Evolutionary conservation across 192 early-diverging fungal genomes (phyloP), one percentile per base, ranked within the genome.

Genomic region (Jimgerdemannia lactiflua): DNA sequence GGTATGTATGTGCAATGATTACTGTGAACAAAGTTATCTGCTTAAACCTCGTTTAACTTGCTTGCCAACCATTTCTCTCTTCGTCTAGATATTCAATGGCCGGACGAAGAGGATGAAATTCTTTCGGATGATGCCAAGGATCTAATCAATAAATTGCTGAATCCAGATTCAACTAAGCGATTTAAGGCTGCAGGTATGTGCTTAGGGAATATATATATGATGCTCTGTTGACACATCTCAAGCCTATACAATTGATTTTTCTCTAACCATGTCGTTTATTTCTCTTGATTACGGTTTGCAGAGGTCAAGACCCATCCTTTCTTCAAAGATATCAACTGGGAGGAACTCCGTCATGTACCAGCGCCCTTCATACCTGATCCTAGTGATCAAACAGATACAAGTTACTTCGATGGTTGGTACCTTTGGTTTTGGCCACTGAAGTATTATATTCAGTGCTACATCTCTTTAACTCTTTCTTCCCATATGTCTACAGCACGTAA

Each of bases 301-400:
- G 90, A 89, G 4, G 82, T 95, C 43, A 93, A 91, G 75, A 75
- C 82, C 3, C 93, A 95, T 73, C 77, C 83, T 3, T 94, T 96
- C 78, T 97, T 93, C 77, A 79, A 72, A 4, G 91, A 84, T n/a
- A 85, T 94, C 63, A 92, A 96, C 43, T 92, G 95, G 92, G 85
- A 89, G 64, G 86, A 89, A 71, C 83, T 96, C 40, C 85, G 92
- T 4, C 89, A 92, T 74, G 90, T 91, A 77, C 86, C 89, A 43
- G 92, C 96, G 2, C 95, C 95, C 3, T 96, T 97, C 80, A 88
- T 97, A 7, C 96, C 96, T 18, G 85, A 85, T 40, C 93, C 94
- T 11, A 90, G 87, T 39, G 94, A 95, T 65, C 86, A 90, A n/a
- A 86, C 87, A 3, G 96, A 97, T 75, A 97, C 95, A 40, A 95